Evolutionary conservation across 495 filamentous ascomycete species (phyloP), one percentile per base, ranked within the genome.

Genomic region (Aspergillus bridgeri): DNA sequence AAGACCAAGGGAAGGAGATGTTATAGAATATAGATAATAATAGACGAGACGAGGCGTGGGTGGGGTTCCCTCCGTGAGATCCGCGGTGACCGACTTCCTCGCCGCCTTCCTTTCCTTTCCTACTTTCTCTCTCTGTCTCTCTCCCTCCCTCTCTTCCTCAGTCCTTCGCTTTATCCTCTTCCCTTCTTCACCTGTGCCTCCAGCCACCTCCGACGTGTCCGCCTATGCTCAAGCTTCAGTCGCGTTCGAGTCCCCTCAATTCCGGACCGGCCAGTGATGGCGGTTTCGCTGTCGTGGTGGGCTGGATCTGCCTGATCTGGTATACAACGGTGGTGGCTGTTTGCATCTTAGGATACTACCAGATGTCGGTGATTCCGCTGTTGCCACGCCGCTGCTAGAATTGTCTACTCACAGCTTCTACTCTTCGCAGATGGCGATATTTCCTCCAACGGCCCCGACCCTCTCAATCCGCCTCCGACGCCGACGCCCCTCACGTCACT

Each of bases 401-500:
- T 50, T 53, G 38, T 7, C 11, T 20, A 21, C 42, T 33, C 27
- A 19, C 3, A 22, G n/a, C 22, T 42, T 53, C 47, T 33, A 21
- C 22, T 50, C 62, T 49, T 57, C 53, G 53, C 52, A 82, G 80
- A 74, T 75, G 77, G 68, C 68, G 69, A 43, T 65, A 78, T 59
- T 81, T 75, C 61, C 66, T 72, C 6, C 68, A 60, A 59, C 69
- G 60, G 54, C 78, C 77, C 51, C 67, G 64, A 27, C 62, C 54
- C 42, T 71, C 77, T 22, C 46, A 61, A 20, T 69, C 75, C 17
- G 58, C 64, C 43, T 69, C 63, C 13, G 33, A 65, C 22, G 42
- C 65, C 3, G 57, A 72, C 27, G 70, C 86, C 15, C 91, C 91
- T n/a, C 89, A 92, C 74, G 80, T 98, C 64, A 96, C 92, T 27